Evolutionary conservation across 2,329 filamentous ascomycete genomes (phyloP).

Genomic region (Tolypocladium amazonense): DNA sequence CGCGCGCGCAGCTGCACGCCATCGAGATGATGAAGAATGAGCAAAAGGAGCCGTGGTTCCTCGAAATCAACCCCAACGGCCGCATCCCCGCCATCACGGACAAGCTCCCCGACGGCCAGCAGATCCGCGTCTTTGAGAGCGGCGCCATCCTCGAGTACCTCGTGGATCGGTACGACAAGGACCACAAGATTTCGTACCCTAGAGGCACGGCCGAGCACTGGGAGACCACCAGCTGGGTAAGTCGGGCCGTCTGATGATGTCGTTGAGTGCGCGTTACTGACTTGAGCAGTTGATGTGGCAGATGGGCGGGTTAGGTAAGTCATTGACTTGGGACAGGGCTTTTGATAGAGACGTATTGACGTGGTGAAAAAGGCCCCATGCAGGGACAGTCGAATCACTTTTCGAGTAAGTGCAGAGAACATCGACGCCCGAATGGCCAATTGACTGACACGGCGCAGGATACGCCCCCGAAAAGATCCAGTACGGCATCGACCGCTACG

Average conservation of each 20-base stretch:
- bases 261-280: not conserved
- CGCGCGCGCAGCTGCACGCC: conserved; percentile 33
- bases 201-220: conserved; percentile 62
- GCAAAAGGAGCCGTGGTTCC: conserved; percentile 83
- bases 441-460: conserved; percentile 18
- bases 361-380: conserved; percentile 47
- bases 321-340: not conserved
- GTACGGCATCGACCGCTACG: conserved; percentile 74
- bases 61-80: conserved; percentile 87
- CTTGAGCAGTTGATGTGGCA: conserved; percentile 50
- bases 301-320: conserved; percentile 56
- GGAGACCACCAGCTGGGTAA: conserved; percentile 68
- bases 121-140: conserved; percentile 71
- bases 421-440: not conserved
- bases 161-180: conserved; percentile 67
- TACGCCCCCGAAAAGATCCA: conserved; percentile 76
- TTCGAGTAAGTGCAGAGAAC: conserved; percentile 35
- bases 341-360: not conserved
- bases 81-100: conserved; percentile 84
- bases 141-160: conserved; percentile 80
- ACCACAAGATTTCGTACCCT: conserved; percentile 76
- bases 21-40: conserved; percentile 64
- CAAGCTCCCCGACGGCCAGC: conserved; percentile 60
- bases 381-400: conserved; percentile 79
- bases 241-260: conserved; percentile 5